A percentile compares a stretch with the other conserved stretches of the same genome.
Conservation (phyloP, 2,329 filamentous ascomycete species). For the Beauveria varroae region DNA sequence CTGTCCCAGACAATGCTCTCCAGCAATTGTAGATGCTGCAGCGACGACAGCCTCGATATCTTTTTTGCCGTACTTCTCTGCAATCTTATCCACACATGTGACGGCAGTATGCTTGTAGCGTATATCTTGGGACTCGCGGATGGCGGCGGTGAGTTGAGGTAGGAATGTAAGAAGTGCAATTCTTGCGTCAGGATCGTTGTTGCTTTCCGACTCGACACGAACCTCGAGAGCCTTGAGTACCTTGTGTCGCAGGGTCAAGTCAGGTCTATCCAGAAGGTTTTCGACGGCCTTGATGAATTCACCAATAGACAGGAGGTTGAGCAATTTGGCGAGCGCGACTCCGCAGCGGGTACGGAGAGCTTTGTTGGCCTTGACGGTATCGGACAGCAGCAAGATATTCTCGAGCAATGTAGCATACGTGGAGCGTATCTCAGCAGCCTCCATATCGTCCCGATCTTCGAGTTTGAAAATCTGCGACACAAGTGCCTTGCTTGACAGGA, state of each 20-base stretch:
- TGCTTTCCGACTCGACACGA: conserved; percentile 66
- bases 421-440: conserved; percentile 56
- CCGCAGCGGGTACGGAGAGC: conserved; percentile 52
- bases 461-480: conserved; percentile 47
- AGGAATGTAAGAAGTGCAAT: conserved; percentile 70
- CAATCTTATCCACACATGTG: conserved; percentile 83
- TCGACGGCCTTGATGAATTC: conserved; percentile 89
- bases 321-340: conserved; percentile 67
- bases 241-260: conserved; percentile 69
- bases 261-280: conserved; percentile 66
- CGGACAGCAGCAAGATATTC: conserved; percentile 57
- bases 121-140: conserved; percentile 64
- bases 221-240: conserved; percentile 74
- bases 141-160: conserved; percentile 67
- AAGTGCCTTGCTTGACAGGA: conserved; percentile 51
- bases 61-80: conserved; percentile 92
- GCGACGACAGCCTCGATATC: conserved; percentile 68
- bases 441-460: conserved; percentile 56
- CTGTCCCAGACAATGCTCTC: conserved; percentile 68
- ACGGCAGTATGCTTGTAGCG: conserved; percentile 79
- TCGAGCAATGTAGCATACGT: conserved; percentile 64
- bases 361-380: conserved; percentile 52
- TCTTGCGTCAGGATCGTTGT: conserved; percentile 60
- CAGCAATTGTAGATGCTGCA: conserved; percentile 69
- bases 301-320: conserved; percentile 75